Conservation (phyloP, 2,329 filamentous ascomycete genomes). For the Aspergillus unguis region DNA sequence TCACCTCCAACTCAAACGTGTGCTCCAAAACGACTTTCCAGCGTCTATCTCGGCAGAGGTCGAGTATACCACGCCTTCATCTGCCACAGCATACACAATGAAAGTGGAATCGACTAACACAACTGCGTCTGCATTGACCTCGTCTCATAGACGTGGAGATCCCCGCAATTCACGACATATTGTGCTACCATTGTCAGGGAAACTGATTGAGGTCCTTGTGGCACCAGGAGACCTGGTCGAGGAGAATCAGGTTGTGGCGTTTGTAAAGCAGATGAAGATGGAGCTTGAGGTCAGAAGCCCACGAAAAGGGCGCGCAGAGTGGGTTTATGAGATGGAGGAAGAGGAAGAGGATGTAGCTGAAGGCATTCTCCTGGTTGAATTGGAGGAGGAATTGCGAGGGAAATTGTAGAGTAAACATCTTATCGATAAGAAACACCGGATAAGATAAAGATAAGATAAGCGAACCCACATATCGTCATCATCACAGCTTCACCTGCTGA, state of each 20-base stretch:
- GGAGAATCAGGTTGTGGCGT: conserved; percentile 54
- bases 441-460: not conserved
- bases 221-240: conserved; percentile 50
- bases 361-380: conserved; percentile 51
- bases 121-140: conserved; percentile 39
- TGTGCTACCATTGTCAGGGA: conserved; percentile 56
- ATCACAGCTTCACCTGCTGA: not conserved
- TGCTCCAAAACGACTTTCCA: conserved; percentile 61
- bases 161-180: conserved; percentile 51
- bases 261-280: conserved; percentile 68
- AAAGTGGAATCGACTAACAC: conserved; percentile 47
- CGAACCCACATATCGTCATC: not conserved
- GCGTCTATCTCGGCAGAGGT: conserved; percentile 53
- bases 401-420: conserved; percentile 24
- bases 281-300: conserved; percentile 60
- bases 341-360: conserved; percentile 52
- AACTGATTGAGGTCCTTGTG: conserved; percentile 58
- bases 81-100: conserved; percentile 44
- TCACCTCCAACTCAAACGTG: conserved; percentile 53
- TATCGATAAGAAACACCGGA: not conserved
- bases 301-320: conserved; percentile 48
- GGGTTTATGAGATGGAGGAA: conserved; percentile 54
- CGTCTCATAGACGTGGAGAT: conserved; percentile 50
- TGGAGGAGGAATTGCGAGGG: conserved; percentile 39
- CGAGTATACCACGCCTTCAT: conserved; percentile 43